phyloP scores from a whole-genome alignment of 176 grass and related monocot genomes.

The Echinochloa phyllopogon region DNA sequence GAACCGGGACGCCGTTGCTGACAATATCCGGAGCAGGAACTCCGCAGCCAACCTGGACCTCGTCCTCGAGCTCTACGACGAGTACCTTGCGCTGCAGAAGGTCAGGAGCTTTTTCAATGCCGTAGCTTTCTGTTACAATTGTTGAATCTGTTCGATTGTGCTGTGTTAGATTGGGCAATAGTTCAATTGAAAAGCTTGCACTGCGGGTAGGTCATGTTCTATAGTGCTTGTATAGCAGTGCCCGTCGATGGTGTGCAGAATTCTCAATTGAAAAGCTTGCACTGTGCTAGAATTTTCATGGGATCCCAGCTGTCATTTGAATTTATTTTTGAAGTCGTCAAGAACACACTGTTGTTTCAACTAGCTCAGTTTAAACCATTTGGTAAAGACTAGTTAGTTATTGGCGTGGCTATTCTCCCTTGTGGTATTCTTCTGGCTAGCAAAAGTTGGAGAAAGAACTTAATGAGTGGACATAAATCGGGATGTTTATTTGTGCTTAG shows the following conservation, averaged over 20 bases:
- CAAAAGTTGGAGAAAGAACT: background rate
- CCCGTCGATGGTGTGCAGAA: background rate
- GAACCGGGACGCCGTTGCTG: conserved; percentile 67
- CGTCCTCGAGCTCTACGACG: conserved; percentile 84
- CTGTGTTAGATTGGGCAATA: background rate
- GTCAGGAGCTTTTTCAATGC: conserved; percentile 38
- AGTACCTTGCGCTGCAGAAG: conserved; percentile 84
- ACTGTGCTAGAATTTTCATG: background rate
- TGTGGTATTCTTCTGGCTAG: background rate
- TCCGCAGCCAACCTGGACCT: conserved; percentile 77
- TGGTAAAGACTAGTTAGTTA: background rate
- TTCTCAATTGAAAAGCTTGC: background rate
- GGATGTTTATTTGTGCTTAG: background rate
- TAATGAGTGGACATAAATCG: background rate
- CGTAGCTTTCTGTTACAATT: background rate
- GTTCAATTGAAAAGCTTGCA: background rate
- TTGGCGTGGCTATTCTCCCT: background rate
- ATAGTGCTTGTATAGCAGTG: background rate
- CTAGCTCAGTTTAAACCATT: background rate
- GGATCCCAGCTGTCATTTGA: background rate
- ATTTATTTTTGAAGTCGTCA: background rate
- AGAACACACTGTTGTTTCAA: background rate
- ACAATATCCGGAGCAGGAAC: conserved; percentile 72
- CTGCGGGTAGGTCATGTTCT: background rate
- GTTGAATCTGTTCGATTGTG: background rate